These are phyloP conservation scores for Penicillium longicatenatum DNA, from an alignment of 495 filamentous ascomycete genomes.

Conservation along the genomic window DNA sequence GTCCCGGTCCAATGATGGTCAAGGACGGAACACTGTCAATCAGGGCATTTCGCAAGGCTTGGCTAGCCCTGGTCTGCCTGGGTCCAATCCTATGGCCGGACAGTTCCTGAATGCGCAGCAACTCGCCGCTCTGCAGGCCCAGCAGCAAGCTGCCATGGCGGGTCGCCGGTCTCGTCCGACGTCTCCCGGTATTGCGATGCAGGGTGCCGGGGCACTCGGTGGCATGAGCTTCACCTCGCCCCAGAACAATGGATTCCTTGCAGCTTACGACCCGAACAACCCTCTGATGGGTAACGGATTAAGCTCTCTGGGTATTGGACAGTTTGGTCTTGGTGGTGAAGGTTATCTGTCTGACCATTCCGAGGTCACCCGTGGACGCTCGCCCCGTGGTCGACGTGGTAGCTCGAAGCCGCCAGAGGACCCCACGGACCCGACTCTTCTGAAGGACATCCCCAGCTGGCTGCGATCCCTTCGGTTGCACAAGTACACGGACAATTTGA, in stretches of 20 bases:
- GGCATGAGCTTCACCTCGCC: slow-evolving; percentile 79
- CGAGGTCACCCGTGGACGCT: slow-evolving; percentile 84
- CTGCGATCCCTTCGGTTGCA: slow-evolving; percentile 91
- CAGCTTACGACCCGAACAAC: slow-evolving; percentile 78
- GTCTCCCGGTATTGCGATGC: slow-evolving; percentile 88
- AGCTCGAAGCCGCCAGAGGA: slow-evolving; percentile 98
- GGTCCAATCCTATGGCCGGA: slow-evolving; percentile 68
- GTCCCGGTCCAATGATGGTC: slow-evolving; percentile 84
- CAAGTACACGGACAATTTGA: slow-evolving; percentile 98
- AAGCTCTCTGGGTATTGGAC: slow-evolving; percentile 68
- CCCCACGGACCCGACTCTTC: slow-evolving; percentile 84
- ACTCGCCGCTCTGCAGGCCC: slow-evolving; percentile 79
- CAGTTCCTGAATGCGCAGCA: slow-evolving; percentile 85
- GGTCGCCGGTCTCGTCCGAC: slow-evolving; percentile 87
- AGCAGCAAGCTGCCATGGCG: slow-evolving; percentile 76
- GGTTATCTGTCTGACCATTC: slow-evolving; percentile 96
- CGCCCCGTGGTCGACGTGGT: slow-evolving; percentile 87
- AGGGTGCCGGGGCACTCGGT: slow-evolving; percentile 59
- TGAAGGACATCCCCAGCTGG: slow-evolving; percentile 97
- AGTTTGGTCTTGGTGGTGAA: slow-evolving; percentile 73
- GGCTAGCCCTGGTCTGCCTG: slow-evolving; percentile 55
- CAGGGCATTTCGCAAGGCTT: slow-evolving; percentile 54
- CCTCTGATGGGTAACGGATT: slow-evolving; percentile 75
- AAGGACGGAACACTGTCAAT: slow-evolving; percentile 49
- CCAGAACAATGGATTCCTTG: slow-evolving; percentile 93